Evolutionary conservation across 2,329 filamentous ascomycete species (phyloP).

Genomic region (Diaporthe sp.): DNA sequence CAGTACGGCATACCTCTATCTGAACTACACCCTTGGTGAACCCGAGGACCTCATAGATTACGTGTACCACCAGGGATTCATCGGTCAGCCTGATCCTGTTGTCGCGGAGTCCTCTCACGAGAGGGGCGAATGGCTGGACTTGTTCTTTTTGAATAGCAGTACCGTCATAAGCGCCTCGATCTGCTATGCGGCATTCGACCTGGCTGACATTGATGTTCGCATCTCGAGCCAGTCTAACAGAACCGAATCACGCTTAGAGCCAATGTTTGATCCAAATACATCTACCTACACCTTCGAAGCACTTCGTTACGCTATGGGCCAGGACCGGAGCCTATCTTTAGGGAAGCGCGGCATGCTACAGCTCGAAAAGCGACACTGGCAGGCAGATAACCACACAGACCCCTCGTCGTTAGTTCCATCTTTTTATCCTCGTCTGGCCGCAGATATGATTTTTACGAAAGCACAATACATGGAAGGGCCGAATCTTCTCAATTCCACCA

Average conservation of each 20-base stretch:
- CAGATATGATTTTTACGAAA: neutral
- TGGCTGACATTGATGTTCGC: neutral
- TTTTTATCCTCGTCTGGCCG: too few species aligned
- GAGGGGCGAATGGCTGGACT: neutral
- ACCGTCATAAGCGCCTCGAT: neutral
- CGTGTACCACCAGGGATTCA: too few species aligned
- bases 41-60: neutral
- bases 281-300: neutral
- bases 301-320: neutral
- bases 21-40: neutral
- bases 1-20: neutral
- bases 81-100: neutral
- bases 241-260: neutral
- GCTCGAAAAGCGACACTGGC: neutral
- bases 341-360: neutral
- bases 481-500: neutral
- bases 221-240: neutral
- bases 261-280: neutral
- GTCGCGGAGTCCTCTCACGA: neutral
- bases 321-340: neutral
- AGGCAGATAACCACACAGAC: too few species aligned
- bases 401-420: too few species aligned
- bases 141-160: neutral
- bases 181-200: constrained; percentile 12
- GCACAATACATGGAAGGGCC: neutral